Base-by-base conservation (phyloP, 1,139 yeast genomes). In the Suhomyces bokatorum region DNA sequence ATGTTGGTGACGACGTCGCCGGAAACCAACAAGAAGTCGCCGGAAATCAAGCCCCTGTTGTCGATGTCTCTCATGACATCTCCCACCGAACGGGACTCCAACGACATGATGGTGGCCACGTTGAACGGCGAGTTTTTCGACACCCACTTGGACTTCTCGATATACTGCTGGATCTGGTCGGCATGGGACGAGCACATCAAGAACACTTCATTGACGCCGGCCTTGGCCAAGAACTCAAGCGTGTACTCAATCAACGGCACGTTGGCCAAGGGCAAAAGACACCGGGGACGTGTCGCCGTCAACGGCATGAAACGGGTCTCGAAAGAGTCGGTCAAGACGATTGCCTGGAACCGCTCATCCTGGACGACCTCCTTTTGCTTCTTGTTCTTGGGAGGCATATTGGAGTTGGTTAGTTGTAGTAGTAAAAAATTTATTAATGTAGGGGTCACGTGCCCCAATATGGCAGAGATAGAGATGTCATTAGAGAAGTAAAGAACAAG, bases 51-150 rank as follows among this genome's bases (percentile, higher is more conserved):
- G 2, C 97, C 97, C 59, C 96, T 77, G 50, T 88, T 85, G 64
- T 93, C 99, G 50, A 93, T 72, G 62, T 91, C 98, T 63, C 99
- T 79, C 95, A 93, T 86, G 27, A 96, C 96, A 69, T 93, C 99
- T 52, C 99, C 99, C 6, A 91, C 95, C 15, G 96, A 87, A 62
- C 91, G 74, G 13, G 95, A 84, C 62, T 91, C 97, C 36, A 90
- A 80, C n/a, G 95, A 81, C 74, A 87, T 79, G 42, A 93, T 78
- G 3, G 95, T 85, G 40, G 81, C 80, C 37, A 93, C 75, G 46
- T 79, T 77, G 66, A 93, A 91, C 1, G 97, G 97, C 2, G 95
- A 80, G 58, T 83, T 80, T 2, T 83, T 73, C 16, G 70, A 58
- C 39, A 73, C 77, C 98, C 98, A 93, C 63, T 86, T 87, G 27